phyloP scores from a whole-genome alignment of 2,329 filamentous ascomycete species.

The Elsinoe ampelina region DNA sequence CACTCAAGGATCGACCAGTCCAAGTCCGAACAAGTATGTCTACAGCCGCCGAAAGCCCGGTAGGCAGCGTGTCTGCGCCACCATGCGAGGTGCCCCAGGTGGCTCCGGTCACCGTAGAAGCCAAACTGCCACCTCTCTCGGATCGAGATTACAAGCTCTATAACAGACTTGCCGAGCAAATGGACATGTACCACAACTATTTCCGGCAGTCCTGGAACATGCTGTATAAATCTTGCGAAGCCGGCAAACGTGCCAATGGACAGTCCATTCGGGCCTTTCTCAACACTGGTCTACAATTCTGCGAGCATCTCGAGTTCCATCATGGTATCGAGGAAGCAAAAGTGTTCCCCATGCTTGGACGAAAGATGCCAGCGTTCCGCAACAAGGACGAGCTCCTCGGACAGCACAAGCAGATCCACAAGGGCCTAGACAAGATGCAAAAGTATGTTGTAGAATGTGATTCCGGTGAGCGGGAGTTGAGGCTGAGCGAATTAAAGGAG shows the following conservation, averaged over 20 bases:
- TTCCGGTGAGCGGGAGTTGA: slow-evolving; percentile 51
- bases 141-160: slow-evolving; percentile 58
- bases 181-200: slow-evolving; percentile 68
- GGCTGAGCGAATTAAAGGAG: slow-evolving; percentile 50
- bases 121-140: slow-evolving; percentile 51
- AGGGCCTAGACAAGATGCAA: slow-evolving; percentile 36
- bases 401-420: slow-evolving; percentile 73
- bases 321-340: slow-evolving; percentile 76
- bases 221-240: slow-evolving; percentile 56
- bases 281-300: slow-evolving; percentile 58
- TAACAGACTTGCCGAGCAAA: slow-evolving; percentile 64
- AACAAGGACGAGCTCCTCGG: slow-evolving; percentile 55
- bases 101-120: background rate
- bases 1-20: too few relatives aligned
- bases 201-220: slow-evolving; percentile 67
- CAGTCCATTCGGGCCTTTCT: slow-evolving; percentile 64
- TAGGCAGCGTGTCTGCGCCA: background rate
- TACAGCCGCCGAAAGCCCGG: background rate
- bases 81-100: background rate
- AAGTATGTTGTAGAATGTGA: slow-evolving; percentile 28
- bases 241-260: slow-evolving; percentile 48
- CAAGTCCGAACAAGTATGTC: background rate
- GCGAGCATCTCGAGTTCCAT: slow-evolving; percentile 61
- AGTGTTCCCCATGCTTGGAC: slow-evolving; percentile 69
- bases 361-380: slow-evolving; percentile 69